Conservation (phyloP, 305 asterid genomes). For the Galium porrigens region DNA sequence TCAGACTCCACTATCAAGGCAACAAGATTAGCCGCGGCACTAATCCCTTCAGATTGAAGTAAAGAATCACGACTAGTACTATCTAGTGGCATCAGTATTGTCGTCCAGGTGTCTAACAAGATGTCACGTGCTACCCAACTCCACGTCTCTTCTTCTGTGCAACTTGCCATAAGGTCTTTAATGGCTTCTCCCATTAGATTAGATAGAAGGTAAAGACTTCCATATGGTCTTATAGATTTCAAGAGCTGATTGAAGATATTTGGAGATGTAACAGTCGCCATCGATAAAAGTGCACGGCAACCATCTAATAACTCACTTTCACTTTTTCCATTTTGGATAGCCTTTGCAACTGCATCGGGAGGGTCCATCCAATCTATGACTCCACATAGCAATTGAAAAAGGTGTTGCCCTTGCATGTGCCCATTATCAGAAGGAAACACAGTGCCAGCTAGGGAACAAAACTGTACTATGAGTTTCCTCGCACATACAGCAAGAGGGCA, state of each 20-base stretch:
- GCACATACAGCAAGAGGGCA: conserved; percentile 91
- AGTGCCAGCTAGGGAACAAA: conserved; percentile 65
- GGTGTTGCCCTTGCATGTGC: conserved; percentile 61
- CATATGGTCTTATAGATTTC: conserved; percentile 77
- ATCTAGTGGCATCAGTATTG: conserved; percentile 60
- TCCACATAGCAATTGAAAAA: conserved; percentile 66
- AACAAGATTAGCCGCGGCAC: conserved; percentile 71
- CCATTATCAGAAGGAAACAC: conserved; percentile 71
- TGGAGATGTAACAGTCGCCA: conserved; percentile 72
- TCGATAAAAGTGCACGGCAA: conserved; percentile 72
- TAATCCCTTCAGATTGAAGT: conserved; percentile 69
- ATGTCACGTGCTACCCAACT: conserved; percentile 98
- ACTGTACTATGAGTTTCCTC: conserved; percentile 69
- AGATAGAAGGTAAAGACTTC: conserved; percentile 58
- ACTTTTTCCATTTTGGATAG: conserved; percentile 70
- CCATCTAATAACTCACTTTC: conserved; percentile 97
- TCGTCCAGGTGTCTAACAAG: conserved; percentile 81
- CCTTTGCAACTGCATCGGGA: conserved; percentile 57
- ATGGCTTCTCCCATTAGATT: conserved; percentile 70
- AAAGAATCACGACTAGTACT: conserved; percentile 30
- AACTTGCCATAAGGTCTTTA: conserved; percentile 52
- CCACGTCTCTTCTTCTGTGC: conserved; percentile 79
- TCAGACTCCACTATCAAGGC: conserved; percentile 70
- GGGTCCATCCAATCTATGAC: conserved; percentile 85
- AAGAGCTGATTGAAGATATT: conserved; percentile 61